These are phyloP conservation scores for Solanum virginianum DNA, from an alignment of 257 asterid genomes.

Conservation along the genomic window DNA sequence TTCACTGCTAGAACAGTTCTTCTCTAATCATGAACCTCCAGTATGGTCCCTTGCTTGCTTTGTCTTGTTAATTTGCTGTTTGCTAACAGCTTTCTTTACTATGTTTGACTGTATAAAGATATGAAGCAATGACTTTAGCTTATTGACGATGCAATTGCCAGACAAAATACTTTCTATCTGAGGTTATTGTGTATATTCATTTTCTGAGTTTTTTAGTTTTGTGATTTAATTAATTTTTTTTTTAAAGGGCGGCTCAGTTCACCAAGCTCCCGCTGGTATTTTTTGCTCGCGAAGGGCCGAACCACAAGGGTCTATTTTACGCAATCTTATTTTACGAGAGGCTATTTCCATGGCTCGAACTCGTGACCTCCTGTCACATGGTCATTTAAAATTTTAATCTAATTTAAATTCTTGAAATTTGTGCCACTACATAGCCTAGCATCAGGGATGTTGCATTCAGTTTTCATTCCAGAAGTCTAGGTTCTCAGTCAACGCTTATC, in stretches of 20 bases:
- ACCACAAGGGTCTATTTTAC: too few relatives aligned
- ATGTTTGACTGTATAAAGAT: background rate
- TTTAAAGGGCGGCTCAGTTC: too few relatives aligned
- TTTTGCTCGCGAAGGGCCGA: too few relatives aligned
- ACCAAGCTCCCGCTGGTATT: too few relatives aligned
- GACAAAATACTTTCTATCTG: background rate
- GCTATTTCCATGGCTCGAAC: too few relatives aligned
- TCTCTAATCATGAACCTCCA: background rate
- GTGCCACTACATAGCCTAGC: background rate
- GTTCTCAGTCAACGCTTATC: background rate
- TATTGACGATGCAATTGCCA: background rate
- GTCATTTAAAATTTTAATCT: background rate
- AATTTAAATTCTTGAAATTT: background rate
- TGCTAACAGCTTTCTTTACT: background rate
- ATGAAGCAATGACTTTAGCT: background rate
- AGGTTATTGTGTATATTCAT: background rate
- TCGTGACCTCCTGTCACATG: too few relatives aligned
- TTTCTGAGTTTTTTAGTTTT: background rate
- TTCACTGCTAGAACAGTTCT: background rate
- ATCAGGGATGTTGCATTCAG: background rate
- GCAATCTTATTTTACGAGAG: too few relatives aligned
- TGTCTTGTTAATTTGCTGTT: background rate
- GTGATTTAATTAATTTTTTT: too few relatives aligned
- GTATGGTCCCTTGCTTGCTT: background rate
- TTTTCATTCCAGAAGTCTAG: background rate